Evolutionary conservation across 805 yeast species (phyloP).

Genomic region (Pachysolen tannophilus): DNA sequence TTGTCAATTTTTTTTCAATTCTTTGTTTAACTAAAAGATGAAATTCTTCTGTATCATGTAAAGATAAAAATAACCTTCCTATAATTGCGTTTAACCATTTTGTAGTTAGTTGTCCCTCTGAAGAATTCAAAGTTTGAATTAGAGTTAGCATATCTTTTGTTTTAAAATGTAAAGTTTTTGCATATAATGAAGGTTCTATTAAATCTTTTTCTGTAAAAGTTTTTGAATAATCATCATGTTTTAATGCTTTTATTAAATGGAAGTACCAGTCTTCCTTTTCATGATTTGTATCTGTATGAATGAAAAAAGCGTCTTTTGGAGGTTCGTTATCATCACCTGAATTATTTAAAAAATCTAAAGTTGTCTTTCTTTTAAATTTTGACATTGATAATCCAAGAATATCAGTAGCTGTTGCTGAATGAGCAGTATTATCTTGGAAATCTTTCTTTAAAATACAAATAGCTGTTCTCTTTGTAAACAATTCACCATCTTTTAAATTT

Average conservation of each 20-base stretch:
- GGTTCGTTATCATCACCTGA: constrained; percentile 16
- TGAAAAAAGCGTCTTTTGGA: constrained; percentile 38
- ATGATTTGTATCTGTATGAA: constrained; percentile 69
- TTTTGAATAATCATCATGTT: constrained; percentile 23
- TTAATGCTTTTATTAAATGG: constrained; percentile 71
- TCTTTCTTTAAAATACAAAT: constrained; percentile 58
- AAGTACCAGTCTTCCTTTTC: constrained; percentile 95
- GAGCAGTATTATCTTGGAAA: constrained; percentile 18
- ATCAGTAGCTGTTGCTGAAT: constrained; percentile 10
- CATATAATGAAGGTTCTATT: constrained; percentile 55
- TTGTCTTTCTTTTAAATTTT: constrained; percentile 10
- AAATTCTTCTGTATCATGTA: constrained; percentile 65
- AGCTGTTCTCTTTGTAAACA: constrained; percentile 75
- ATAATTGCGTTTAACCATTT: constrained; percentile 87
- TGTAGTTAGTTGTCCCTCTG: constrained; percentile 75
- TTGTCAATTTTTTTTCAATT: constrained; percentile 63
- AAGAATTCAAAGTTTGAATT: constrained; percentile 70
- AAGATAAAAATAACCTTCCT: constrained; percentile 74
- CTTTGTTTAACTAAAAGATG: constrained; percentile 48
- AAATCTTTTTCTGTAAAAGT: constrained; percentile 19
- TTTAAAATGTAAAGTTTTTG: constrained; percentile 64
- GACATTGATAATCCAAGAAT: no score
- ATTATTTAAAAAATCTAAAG: constrained; percentile 13
- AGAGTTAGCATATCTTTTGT: constrained; percentile 67
- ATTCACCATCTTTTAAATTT: constrained; percentile 58